These are phyloP conservation scores for Russula earlei DNA, from an alignment of 768 basidiomycete species.

Conservation along the genomic window DNA sequence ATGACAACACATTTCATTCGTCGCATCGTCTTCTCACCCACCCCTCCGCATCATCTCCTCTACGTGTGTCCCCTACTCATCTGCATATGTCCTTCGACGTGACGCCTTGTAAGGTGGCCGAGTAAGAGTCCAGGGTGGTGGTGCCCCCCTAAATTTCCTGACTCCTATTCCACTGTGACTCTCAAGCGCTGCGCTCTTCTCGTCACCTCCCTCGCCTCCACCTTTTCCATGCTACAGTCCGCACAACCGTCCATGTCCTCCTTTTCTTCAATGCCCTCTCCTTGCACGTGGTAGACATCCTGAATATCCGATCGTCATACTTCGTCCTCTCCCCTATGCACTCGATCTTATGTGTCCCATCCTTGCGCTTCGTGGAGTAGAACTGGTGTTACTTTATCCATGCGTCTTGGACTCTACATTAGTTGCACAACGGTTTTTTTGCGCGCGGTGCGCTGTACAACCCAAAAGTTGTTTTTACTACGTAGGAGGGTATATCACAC, in stretches of 20 bases:
- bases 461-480: neutral
- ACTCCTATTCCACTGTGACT: neutral
- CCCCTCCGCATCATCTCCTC: neutral
- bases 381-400: conserved; percentile 4
- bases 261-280: neutral
- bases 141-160: neutral
- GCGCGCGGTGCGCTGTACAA: neutral
- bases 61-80: neutral
- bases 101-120: neutral
- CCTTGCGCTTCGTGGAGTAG: neutral
- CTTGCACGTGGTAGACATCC: conserved; percentile 2
- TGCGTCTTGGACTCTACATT: conserved; percentile 4
- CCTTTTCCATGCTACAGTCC: neutral
- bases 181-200: neutral
- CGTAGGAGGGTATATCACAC: neutral
- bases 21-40: conserved; percentile 10
- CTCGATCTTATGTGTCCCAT: neutral
- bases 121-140: neutral
- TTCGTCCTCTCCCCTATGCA: conserved; percentile 1
- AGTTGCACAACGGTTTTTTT: neutral
- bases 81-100: neutral
- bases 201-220: neutral
- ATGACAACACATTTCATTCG: conserved; percentile 14
- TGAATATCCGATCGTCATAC: neutral
- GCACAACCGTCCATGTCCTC: neutral